Conservation (phyloP, 1,284 basidiomycete genomes). For the Sporisorium graminicola region DNA sequence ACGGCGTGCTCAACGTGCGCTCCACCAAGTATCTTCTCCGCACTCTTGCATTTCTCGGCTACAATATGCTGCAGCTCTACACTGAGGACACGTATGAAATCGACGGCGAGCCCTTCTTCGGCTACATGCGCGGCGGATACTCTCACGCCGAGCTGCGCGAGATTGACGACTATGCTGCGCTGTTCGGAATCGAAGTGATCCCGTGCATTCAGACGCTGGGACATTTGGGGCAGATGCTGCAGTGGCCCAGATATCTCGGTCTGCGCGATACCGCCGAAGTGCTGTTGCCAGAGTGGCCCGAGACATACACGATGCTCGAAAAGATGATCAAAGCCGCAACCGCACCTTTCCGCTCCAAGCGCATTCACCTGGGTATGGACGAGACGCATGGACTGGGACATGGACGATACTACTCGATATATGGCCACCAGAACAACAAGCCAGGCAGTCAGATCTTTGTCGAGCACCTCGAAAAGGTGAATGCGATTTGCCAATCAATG, state of each 20-base stretch:
- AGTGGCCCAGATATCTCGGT: slow-evolving; percentile 69
- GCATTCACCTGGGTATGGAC: slow-evolving; percentile 61
- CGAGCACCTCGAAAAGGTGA: slow-evolving; percentile 63
- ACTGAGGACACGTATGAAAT: slow-evolving; percentile 70
- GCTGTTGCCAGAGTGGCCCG: slow-evolving; percentile 65
- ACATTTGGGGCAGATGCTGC: slow-evolving; percentile 71
- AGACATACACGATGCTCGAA: slow-evolving; percentile 68
- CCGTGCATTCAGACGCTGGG: slow-evolving; percentile 70
- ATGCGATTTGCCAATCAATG: slow-evolving; percentile 60
- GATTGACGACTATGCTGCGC: slow-evolving; percentile 69
- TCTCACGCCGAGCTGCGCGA: slow-evolving; percentile 59
- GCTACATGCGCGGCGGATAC: slow-evolving; percentile 68
- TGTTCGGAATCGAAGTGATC: slow-evolving; percentile 60
- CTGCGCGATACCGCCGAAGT: slow-evolving; percentile 70
- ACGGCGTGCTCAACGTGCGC: slow-evolving; percentile 68
- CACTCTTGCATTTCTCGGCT: slow-evolving; percentile 66
- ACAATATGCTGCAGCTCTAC: slow-evolving; percentile 68
- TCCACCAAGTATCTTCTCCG: slow-evolving; percentile 64
- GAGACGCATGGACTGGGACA: slow-evolving; percentile 69
- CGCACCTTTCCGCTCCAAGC: slow-evolving; percentile 65
- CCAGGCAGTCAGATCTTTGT: slow-evolving; percentile 64
- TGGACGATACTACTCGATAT: slow-evolving; percentile 69
- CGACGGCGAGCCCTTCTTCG: slow-evolving; percentile 70
- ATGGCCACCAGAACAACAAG: slow-evolving; percentile 64
- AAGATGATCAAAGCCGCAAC: slow-evolving; percentile 65